Conservation (phyloP, 192 early-diverging fungal genomes). For the Rhizoclosmatium globosum region DNA sequence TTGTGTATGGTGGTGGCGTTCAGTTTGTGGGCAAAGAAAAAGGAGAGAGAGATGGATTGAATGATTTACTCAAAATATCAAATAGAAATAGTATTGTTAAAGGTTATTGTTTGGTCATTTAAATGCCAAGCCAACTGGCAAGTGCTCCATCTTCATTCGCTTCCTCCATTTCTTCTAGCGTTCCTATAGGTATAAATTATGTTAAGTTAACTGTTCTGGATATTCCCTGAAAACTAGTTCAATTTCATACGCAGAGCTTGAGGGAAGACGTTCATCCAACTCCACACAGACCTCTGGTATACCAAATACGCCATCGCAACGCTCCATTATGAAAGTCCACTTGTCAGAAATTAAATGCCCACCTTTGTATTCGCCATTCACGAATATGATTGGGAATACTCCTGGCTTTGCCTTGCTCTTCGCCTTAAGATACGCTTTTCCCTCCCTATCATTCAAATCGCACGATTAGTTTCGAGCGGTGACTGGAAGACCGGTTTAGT, state of each 20-base stretch:
- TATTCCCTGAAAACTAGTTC: background rate
- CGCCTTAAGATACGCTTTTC: conserved; percentile 21
- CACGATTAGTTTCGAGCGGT: background rate
- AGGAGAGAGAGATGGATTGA: background rate
- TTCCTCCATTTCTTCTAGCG: conserved; percentile 33
- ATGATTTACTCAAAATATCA: too few species aligned
- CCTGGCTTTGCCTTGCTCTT: conserved; percentile 25
- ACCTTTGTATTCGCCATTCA: conserved; percentile 25
- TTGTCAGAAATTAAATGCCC: background rate
- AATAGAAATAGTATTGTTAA: background rate
- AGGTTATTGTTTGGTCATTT: background rate
- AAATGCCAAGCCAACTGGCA: conserved; percentile 5
- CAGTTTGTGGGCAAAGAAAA: background rate
- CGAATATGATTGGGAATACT: conserved; percentile 18
- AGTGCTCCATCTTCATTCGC: conserved; percentile 27
- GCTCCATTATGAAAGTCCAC: too few species aligned
- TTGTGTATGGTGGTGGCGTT: background rate
- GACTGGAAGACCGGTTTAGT: background rate
- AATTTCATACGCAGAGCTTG: background rate
- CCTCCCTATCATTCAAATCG: conserved; percentile 6
- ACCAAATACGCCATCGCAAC: too few species aligned
- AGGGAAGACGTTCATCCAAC: too few species aligned
- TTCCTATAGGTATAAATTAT: conserved; percentile 13
- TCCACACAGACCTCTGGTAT: too few species aligned
- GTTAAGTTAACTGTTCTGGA: background rate